Percentiles rank a stretch among this genome's conserved stretches.
These are phyloP conservation scores for Aspergillus fumigatus DNA, from an alignment of 2,329 filamentous ascomycete genomes.

Conservation along the genomic window DNA sequence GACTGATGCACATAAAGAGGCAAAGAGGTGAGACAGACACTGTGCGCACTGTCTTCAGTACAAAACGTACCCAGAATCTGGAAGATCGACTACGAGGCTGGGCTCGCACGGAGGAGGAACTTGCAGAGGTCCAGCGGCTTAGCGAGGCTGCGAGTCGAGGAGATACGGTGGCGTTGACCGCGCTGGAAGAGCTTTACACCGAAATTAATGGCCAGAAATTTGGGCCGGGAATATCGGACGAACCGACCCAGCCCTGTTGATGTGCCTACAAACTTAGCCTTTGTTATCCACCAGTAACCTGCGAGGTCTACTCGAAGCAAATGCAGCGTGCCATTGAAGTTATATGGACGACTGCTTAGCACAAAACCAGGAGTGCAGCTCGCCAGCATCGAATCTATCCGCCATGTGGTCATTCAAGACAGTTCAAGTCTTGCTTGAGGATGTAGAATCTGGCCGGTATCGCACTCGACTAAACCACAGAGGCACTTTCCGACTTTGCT, in stretches of 20 bases:
- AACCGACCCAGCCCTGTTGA: slow-evolving; percentile 7
- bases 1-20: slow-evolving; percentile 61
- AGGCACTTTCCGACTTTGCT: background rate
- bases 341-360: background rate
- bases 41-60: slow-evolving; percentile 57
- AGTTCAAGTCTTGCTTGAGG: background rate
- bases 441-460: background rate
- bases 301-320: background rate
- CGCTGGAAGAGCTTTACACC: slow-evolving; percentile 35
- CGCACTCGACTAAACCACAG: background rate
- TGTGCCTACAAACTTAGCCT: background rate
- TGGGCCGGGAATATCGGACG: slow-evolving; percentile 7
- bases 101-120: slow-evolving; percentile 35
- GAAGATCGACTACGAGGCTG: slow-evolving; percentile 32
- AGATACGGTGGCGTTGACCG: slow-evolving; percentile 31
- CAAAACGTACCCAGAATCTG: slow-evolving; percentile 29
- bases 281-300: background rate
- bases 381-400: background rate
- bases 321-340: too few relatives aligned
- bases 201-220: slow-evolving; percentile 16
- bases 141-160: slow-evolving; percentile 34
- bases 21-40: slow-evolving; percentile 61
- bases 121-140: slow-evolving; percentile 33
- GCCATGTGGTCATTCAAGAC: background rate
- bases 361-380: background rate